Evolutionary conservation across 305 asterid species (phyloP), one percentile per base, ranked within the genome.

Genomic region (Fraxinus paxiana): DNA sequence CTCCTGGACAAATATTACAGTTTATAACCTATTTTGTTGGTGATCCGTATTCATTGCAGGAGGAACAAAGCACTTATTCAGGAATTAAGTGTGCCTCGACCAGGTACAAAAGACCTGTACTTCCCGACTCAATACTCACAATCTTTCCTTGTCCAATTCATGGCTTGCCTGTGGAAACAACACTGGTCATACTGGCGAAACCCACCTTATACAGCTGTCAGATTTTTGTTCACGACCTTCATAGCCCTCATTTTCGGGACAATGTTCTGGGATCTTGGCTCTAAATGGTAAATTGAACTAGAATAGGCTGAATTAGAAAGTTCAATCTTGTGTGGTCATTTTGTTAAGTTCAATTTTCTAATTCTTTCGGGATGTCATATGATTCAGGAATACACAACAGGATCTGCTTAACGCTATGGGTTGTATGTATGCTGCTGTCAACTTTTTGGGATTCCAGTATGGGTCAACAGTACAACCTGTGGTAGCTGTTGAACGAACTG

Each of bases 401-500:
- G 91, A 91, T 83, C 85, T 90, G 48, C n/a, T 75, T 6, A 91
- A 91, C 31, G 95, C 93, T 54, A 88, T 90, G 89, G 93, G 95
- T 18, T 82, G 90, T 10, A 88, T 91, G 95, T 91, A 71, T 59
- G 75, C 86, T 75, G 82, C 93, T 15, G 82, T 87, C 80, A 48
- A 65, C 34, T 91, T 91, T 73, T 51, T 91, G 79, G 95, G 92
- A 10, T 84, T 87, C 77, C 93, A 88, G 74, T 90, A 91, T 13
- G 86, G 87, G 28, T 84, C 93, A 1, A 80, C 93, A 4, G 92
- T 88, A 13, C 96, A 91, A 61, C 96, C 93, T 15, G 92, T 91
- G 2, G 92, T 88, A 65, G 87, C 90, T 15, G 76, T 85, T 30
- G 96, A 90, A 78, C 87, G 96, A 73, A 90, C 96, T 3, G 93